Conservation (phyloP, 257 asterid genomes). For the Penstemon davidsonii region DNA sequence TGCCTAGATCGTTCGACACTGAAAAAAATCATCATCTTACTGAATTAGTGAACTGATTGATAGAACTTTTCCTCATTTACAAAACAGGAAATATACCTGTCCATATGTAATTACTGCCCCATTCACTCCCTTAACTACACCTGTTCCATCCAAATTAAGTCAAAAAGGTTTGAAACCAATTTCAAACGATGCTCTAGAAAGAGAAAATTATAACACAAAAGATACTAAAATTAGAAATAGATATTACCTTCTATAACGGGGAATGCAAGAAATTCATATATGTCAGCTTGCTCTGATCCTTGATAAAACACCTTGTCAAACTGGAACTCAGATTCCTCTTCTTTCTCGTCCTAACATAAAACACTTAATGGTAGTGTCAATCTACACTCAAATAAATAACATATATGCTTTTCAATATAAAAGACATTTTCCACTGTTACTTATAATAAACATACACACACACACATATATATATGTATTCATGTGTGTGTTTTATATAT, state of each 20-base stretch:
- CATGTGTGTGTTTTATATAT: too few relatives aligned
- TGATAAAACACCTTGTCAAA: slow-evolving; percentile 79
- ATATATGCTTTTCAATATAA: too few relatives aligned
- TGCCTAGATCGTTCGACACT: background rate
- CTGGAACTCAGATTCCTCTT: slow-evolving; percentile 62
- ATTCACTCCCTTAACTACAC: slow-evolving; percentile 63
- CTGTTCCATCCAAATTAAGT: slow-evolving; percentile 34
- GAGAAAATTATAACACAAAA: background rate
- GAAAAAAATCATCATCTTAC: slow-evolving; percentile 1
- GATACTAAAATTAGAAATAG: too few relatives aligned
- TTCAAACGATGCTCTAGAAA: slow-evolving; percentile 10
- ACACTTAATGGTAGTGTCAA: background rate
- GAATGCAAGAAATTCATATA: slow-evolving; percentile 65
- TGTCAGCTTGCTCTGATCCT: slow-evolving; percentile 68
- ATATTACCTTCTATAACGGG: slow-evolving; percentile 63
- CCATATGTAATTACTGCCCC: slow-evolving; percentile 82
- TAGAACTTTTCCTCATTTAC: background rate
- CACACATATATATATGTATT: too few relatives aligned
- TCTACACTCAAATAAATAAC: too few relatives aligned
- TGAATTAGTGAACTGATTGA: background rate
- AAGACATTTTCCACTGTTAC: too few relatives aligned
- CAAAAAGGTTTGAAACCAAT: background rate
- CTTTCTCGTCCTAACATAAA: slow-evolving; percentile 67
- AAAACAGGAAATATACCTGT: slow-evolving; percentile 55
- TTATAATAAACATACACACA: too few relatives aligned